Base-by-base conservation (phyloP, 2,329 filamentous ascomycete species). In the Chaetomiaceae sp. region DNA sequence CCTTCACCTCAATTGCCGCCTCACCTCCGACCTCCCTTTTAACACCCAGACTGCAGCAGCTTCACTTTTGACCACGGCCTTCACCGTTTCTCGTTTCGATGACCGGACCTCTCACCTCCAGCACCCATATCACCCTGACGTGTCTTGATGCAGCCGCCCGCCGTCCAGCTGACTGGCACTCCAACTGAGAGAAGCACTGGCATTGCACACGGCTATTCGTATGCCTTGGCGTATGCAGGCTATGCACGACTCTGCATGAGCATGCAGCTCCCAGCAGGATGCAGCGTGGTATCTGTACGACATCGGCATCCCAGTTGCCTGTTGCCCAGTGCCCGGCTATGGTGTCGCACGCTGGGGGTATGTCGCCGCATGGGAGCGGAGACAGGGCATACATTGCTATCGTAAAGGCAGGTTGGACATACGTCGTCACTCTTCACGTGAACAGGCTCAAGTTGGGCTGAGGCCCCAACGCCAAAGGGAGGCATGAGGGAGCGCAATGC, bases 41-140 rank as follows among this genome's bases (percentile, higher is more conserved):
- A n/a, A n/a, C n/a, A n/a, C n/a, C 27, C n/a, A 44, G 7, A 14
- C 25, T 12, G 17, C 20, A 22, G 29, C 36, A 34, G 43, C 50
- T 42, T 52, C 42, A 52, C 36, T 53, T 47, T 47, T 15, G 17
- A 27, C 19, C 19, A 15, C 23, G 2, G 11, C 22, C 17, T 19
- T 53, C 37, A 43, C 44, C 31, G 43, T 53, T 37, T 37, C 38
- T 37, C 23, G 1, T 48, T 53, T 44, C 14, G 23, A 44, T 25
- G 23, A 53, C 45, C 39, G 51, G 38, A 15, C n/a, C 6, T 15
- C 22, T 43, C 12, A 14, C 22, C 11, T 12, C 17, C 17, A 22
- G n/a, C 47, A 27, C 37, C 19, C 19, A 19, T 9, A 14, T 7
- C 27, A 7, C 9, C 9, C 3, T 9, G 27, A 31, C 14, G 8